Percentiles rank a stretch among this genome's conserved stretches.
phyloP scores from a whole-genome alignment of 208 protist genomes.

The Wallacemonas rigidus region DNA sequence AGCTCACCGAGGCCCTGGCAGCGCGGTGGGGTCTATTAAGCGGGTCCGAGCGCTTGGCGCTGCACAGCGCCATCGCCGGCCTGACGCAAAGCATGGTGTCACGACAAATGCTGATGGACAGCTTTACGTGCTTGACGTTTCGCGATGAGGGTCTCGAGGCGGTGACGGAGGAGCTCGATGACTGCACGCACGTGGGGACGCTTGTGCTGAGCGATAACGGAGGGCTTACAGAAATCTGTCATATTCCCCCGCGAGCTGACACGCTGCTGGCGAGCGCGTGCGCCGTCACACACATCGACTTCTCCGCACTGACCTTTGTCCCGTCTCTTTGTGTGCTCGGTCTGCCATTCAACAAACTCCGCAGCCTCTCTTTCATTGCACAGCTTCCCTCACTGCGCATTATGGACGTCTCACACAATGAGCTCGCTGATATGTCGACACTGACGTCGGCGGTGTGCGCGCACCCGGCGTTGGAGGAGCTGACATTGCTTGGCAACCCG shows the following conservation, averaged over 20 bases:
- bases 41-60: slow-evolving; percentile 32
- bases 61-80: slow-evolving; percentile 43
- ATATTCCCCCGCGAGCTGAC: slow-evolving; percentile 58
- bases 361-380: slow-evolving; percentile 41
- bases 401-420: slow-evolving; percentile 74
- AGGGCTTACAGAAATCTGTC: slow-evolving; percentile 37
- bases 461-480: slow-evolving; percentile 56
- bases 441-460: slow-evolving; percentile 32
- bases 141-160: slow-evolving; percentile 37
- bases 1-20: slow-evolving; percentile 24
- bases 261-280: slow-evolving; percentile 60
- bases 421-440: slow-evolving; percentile 40
- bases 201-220: slow-evolving; percentile 66
- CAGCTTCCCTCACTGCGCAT: slow-evolving; percentile 58
- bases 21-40: slow-evolving; percentile 57
- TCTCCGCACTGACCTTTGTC: slow-evolving; percentile 16
- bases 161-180: slow-evolving; percentile 36
- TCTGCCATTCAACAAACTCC: slow-evolving; percentile 66
- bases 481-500: slow-evolving; percentile 71
- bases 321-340: slow-evolving; percentile 48
- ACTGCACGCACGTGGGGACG: slow-evolving; percentile 48
- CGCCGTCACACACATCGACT: slow-evolving; percentile 28
- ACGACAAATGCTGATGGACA: slow-evolving; percentile 37
- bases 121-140: slow-evolving; percentile 60
- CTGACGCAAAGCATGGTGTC: slow-evolving; percentile 43